phyloP scores from a whole-genome alignment of 2,329 filamentous ascomycete species.

The Paramyrothecium sp. region DNA sequence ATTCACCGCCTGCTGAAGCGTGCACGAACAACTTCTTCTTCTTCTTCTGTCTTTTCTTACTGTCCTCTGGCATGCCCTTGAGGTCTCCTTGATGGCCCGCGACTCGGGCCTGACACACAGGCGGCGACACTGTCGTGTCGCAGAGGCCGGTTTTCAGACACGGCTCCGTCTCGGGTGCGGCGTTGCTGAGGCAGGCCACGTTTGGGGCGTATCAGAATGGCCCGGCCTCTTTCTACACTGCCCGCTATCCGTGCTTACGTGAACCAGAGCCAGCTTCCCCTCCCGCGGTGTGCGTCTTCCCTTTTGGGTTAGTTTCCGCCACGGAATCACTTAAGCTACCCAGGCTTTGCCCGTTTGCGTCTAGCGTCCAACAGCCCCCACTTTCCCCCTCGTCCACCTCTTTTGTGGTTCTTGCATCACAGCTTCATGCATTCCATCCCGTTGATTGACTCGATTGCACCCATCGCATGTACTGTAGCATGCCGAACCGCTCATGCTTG shows the following conservation, averaged over 20 bases:
- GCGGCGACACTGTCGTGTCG: not conserved
- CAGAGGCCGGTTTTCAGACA: not conserved
- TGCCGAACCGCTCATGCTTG: not conserved
- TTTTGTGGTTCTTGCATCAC: not conserved
- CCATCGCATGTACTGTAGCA: not conserved
- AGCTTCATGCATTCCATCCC: not conserved
- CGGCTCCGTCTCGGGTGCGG: constrained; percentile 3
- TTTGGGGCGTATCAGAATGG: not conserved
- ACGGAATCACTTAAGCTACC: not conserved
- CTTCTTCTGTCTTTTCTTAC: not conserved
- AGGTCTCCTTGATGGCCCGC: not conserved
- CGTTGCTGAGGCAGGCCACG: constrained; percentile 4
- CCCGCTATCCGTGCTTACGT: not conserved
- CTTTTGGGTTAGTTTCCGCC: not conserved
- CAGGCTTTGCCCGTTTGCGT: not conserved
- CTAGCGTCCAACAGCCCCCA: not conserved
- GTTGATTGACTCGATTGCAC: not conserved
- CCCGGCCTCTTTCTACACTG: no score
- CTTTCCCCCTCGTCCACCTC: not conserved
- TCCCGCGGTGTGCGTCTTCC: not conserved
- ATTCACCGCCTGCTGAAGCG: not conserved
- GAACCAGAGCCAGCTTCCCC: not conserved
- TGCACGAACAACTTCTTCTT: not conserved
- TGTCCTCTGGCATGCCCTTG: not conserved
- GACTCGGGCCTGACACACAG: not conserved